Evolutionary conservation across 228 moss, liverwort and hornwort genomes (phyloP), one percentile per base, ranked within the genome.

Genomic region (Sphagnum fallax): DNA sequence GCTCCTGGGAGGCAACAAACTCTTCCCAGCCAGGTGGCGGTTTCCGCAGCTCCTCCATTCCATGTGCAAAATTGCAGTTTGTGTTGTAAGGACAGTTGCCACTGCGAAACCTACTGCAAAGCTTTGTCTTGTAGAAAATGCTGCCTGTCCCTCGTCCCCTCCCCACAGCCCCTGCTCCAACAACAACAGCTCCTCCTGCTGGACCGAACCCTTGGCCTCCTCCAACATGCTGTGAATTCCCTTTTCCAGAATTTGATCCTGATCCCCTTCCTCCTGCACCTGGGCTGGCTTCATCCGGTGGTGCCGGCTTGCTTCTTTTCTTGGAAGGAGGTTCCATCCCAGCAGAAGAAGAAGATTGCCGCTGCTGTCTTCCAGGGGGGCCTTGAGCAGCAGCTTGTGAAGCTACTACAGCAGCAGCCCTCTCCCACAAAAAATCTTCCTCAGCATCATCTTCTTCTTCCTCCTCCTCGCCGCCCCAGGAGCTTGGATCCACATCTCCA

Each of bases 11-110:
- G 50, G 90, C 90, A n/a, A 87, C 92, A 73, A 84, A 82, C 69
- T 98, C 94, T 65, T 98, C 98, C 98, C 98, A 98, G 10, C 98
- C 94, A 18, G 93, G 92, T 6, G 94, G 94, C 50, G 92, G 98
- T 71, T 92, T 82, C n/a, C 94, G 94, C 48, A 98, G 78, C 79
- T 98, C 98, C 75, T 98, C 98, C 89, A 91, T 94, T 16, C 98
- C 98, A 48, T 98, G 98, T 3, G 98, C 98, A 65, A 98, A 98
- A 73, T 98, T 98, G 74, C 98, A 98, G 69, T 92, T 98, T 5
- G 80, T 89, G 71, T 82, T 98, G 73, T 98, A 98, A 4, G 98
- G 98, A 53, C 98, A 98, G 76, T 85, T 98, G 11, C 98, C 92
- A 51, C 76, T 87, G 11, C 92, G 85, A 49, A 98, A 98, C 73